These are phyloP conservation scores for Yamadazyma paraphyllophila DNA, from an alignment of 805 yeast genomes.

Conservation along the genomic window DNA sequence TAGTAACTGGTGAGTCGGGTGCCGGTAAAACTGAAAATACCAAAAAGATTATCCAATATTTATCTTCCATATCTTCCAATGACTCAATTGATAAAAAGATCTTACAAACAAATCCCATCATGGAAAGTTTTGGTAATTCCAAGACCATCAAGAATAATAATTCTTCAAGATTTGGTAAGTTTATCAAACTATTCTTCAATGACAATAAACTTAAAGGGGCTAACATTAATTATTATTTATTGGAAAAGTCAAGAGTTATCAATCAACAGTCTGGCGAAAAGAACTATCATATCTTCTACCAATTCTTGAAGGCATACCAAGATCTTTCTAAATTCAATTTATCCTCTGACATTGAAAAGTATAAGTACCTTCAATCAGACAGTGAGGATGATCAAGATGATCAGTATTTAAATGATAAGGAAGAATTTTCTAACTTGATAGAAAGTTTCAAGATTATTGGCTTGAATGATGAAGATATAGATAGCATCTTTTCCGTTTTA, in stretches of 20 bases:
- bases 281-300: constrained; percentile 93
- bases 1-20: constrained; percentile 99
- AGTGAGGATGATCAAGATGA: constrained; percentile 62
- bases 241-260: constrained; percentile 92
- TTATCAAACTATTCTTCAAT: constrained; percentile 76
- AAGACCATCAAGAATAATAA: constrained; percentile 92
- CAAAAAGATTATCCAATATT: constrained; percentile 87
- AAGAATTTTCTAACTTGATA: constrained; percentile 61
- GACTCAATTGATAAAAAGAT: constrained; percentile 76
- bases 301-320: constrained; percentile 67
- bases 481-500: constrained; percentile 60
- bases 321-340: constrained; percentile 48
- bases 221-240: constrained; percentile 87
- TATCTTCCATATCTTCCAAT: constrained; percentile 50
- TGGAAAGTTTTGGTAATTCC: constrained; percentile 96
- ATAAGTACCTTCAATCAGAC: constrained; percentile 57
- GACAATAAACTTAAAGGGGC: constrained; percentile 71
- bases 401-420: constrained; percentile 66
- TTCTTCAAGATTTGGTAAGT: constrained; percentile 96
- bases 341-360: constrained; percentile 34
- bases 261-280: constrained; percentile 74
- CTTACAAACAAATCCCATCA: constrained; percentile 88
- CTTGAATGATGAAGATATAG: constrained; percentile 52
- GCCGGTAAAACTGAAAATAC: constrained; percentile 99
- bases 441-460: constrained; percentile 76